These are phyloP conservation scores for Boletus vinaceobasis DNA, from an alignment of 768 basidiomycete genomes.

Conservation along the genomic window DNA sequence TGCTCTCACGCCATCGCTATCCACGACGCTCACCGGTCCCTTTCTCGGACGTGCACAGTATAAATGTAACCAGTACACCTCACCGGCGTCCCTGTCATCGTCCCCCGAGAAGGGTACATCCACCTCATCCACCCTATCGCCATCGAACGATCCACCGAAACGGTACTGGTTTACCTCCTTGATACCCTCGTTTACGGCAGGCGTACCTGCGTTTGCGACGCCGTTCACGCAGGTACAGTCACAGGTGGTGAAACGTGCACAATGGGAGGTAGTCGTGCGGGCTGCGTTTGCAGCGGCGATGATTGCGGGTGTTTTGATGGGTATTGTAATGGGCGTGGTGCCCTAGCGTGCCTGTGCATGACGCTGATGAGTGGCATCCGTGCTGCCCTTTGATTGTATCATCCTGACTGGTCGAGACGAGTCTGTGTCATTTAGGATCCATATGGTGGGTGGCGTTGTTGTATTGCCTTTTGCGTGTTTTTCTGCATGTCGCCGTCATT, in stretches of 20 bases:
- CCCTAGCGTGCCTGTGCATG: not conserved
- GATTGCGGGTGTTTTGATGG: constrained; percentile 31
- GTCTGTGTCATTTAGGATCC: not conserved
- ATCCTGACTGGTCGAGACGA: not conserved
- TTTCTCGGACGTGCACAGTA: constrained; percentile 26
- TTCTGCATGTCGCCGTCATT: not conserved
- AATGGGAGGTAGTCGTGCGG: constrained; percentile 80
- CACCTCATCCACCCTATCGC: not conserved
- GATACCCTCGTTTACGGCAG: constrained; percentile 31
- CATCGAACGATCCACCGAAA: not conserved
- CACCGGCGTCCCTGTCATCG: not conserved
- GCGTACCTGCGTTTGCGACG: constrained; percentile 67
- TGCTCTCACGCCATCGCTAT: not conserved
- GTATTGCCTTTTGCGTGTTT: not conserved
- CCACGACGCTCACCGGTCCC: constrained; percentile 4
- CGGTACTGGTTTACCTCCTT: constrained; percentile 10
- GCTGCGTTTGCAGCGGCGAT: constrained; percentile 49
- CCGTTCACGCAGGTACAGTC: constrained; percentile 69
- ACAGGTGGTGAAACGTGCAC: constrained; percentile 69
- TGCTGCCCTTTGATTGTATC: not conserved
- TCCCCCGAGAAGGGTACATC: not conserved
- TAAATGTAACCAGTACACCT: constrained; percentile 25
- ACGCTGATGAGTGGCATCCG: no score
- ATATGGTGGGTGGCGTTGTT: not conserved
- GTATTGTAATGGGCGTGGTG: constrained; percentile 23